Base-by-base conservation (phyloP, 768 basidiomycete species). In the Cytidiella melzeri region DNA sequence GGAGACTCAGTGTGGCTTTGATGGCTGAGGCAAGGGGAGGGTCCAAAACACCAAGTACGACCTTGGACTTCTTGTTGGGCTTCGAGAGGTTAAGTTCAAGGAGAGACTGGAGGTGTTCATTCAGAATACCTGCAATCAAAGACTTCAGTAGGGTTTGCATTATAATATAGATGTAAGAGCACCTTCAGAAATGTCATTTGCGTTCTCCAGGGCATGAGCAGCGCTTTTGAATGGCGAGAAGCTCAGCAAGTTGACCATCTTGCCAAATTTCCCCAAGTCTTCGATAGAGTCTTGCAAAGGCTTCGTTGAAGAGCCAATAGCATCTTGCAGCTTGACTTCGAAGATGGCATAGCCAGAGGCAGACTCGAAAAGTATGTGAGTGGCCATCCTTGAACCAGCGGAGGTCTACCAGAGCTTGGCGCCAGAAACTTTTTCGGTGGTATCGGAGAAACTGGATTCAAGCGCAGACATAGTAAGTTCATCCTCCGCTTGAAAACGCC, bases 131-230 rank as follows among this genome's bases (percentile, higher is more conserved):
- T 95, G 25, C 56, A 21, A 24, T 3, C 30, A 15, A 37, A n/a
- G n/a, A n/a, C n/a, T n/a, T n/a, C n/a, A n/a, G n/a, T n/a, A n/a
- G n/a, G n/a, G n/a, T n/a, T n/a, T n/a, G n/a, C n/a, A n/a, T n/a
- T n/a, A n/a, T n/a, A n/a, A n/a, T n/a, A n/a, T n/a, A n/a, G n/a
- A n/a, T n/a, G n/a, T n/a, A n/a, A n/a, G n/a, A n/a, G 25, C 53
- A 92, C 95, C 92, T 75, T 97, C 94, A 9, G 94, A 96, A 13
- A 98, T 68, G 68, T 97, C 95, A 64, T 97, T 97, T 45, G 86
- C 85, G 58, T 96, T 97, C 71, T 97, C 92, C 57, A 98, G 73
- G 27, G 93, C 93, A 64, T 94, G 84, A 0, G 90, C 92, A 20
- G 93, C 92, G 52, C 74, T 92, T 67, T 90, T 91, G 76, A 95